Evolutionary conservation across 2,329 filamentous ascomycete genomes (phyloP).

Genomic region (Penicillium sp.): DNA sequence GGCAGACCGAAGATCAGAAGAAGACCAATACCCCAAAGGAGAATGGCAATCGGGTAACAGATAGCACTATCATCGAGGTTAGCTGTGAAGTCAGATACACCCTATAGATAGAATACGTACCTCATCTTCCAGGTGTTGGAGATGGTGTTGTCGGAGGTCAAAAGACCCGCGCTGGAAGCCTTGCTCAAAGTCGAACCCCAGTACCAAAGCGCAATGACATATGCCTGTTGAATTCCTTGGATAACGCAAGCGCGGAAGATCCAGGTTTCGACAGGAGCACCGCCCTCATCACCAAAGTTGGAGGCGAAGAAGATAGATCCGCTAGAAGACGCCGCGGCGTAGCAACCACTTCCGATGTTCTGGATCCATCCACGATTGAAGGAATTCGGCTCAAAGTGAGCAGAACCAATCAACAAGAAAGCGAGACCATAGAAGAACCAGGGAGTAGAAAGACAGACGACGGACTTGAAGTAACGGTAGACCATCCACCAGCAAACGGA

Average conservation of each 20-base stretch:
- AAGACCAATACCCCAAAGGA: slow-evolving; percentile 63
- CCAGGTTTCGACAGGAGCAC: slow-evolving; percentile 67
- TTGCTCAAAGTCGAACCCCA: slow-evolving; percentile 65
- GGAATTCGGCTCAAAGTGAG: slow-evolving; percentile 56
- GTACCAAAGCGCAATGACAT: slow-evolving; percentile 69
- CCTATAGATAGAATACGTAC: slow-evolving; percentile 29
- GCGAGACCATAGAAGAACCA: slow-evolving; percentile 68
- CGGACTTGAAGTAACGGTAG: slow-evolving; percentile 64
- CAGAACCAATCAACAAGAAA: slow-evolving; percentile 67
- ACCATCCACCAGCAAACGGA: slow-evolving; percentile 68
- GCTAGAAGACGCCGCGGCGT: slow-evolving; percentile 66
- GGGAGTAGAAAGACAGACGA: slow-evolving; percentile 63
- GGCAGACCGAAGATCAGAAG: slow-evolving; percentile 66
- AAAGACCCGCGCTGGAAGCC: slow-evolving; percentile 50
- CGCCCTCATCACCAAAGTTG: slow-evolving; percentile 70
- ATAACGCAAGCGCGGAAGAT: slow-evolving; percentile 70
- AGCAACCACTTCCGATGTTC: slow-evolving; percentile 66
- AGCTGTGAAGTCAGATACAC: slow-evolving; percentile 4
- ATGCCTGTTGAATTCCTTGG: slow-evolving; percentile 70
- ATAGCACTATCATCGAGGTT: slow-evolving; percentile 53
- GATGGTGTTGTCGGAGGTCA: slow-evolving; percentile 42
- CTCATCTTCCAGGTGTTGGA: slow-evolving; percentile 54
- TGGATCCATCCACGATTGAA: slow-evolving; percentile 60
- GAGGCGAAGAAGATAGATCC: slow-evolving; percentile 70
- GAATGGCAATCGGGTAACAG: slow-evolving; percentile 61